phyloP scores from a whole-genome alignment of 257 asterid species.

The Solanum dulcamara region DNA sequence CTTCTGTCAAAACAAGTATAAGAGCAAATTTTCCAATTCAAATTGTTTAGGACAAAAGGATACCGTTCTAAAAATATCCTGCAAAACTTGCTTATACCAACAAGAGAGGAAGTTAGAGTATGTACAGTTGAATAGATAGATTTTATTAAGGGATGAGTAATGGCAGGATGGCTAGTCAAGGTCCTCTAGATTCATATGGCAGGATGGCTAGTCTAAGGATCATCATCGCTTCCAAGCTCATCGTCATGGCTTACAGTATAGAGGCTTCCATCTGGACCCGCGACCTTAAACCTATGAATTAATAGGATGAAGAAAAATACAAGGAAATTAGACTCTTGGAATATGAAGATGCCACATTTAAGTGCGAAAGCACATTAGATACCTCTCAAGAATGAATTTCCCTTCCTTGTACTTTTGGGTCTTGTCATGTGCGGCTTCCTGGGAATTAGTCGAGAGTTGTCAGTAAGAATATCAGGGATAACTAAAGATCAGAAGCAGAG shows the following conservation, averaged over 20 bases:
- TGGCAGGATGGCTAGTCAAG: background rate
- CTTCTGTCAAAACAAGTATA: background rate
- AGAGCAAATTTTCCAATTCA: background rate
- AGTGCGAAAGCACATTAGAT: background rate
- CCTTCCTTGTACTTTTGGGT: constrained; percentile 74
- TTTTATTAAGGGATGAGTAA: constrained; percentile 5
- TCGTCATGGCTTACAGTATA: constrained; percentile 29
- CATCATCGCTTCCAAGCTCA: constrained; percentile 38
- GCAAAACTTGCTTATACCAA: constrained; percentile 5
- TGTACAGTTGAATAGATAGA: constrained; percentile 5
- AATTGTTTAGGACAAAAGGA: background rate
- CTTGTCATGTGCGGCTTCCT: constrained; percentile 57
- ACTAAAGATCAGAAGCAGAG: background rate
- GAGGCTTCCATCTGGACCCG: constrained; percentile 68
- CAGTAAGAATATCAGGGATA: background rate
- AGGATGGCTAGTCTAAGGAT: constrained; percentile 8
- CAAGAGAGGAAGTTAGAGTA: background rate
- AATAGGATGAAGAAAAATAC: background rate
- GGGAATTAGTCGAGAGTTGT: background rate
- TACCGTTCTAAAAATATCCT: background rate
- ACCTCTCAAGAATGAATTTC: constrained; percentile 79
- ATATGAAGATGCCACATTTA: background rate
- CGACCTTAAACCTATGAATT: constrained; percentile 42
- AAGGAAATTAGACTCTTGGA: background rate
- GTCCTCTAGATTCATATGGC: too few relatives aligned